Percentiles rank a stretch among this genome's conserved stretches.
Conservation (phyloP, 2,329 filamentous ascomycete genomes). For the Alternaria dauci region DNA sequence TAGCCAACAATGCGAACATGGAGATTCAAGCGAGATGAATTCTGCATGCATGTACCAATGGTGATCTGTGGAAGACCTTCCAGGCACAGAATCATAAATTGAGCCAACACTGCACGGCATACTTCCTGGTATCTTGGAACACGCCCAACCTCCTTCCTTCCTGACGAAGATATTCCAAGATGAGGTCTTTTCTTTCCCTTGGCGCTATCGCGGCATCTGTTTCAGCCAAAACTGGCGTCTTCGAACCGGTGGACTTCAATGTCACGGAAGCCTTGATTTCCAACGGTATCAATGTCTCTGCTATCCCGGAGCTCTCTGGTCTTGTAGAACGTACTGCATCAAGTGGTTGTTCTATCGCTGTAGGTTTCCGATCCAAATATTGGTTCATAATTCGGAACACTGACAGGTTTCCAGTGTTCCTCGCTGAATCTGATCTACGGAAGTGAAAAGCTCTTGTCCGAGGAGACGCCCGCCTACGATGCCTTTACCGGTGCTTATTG, state of each 20-base stretch:
- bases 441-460: slow-evolving; percentile 22
- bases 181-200: slow-evolving; percentile 22
- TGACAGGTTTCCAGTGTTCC: slow-evolving; percentile 28
- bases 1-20: not conserved
- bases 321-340: slow-evolving; percentile 8
- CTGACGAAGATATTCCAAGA: slow-evolving; percentile 5
- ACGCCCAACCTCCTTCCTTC: not conserved
- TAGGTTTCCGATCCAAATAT: slow-evolving; percentile 20
- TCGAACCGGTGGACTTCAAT: slow-evolving; percentile 31
- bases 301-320: slow-evolving; percentile 24
- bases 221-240: slow-evolving; percentile 18
- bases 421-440: slow-evolving; percentile 38
- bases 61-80: slow-evolving; percentile 1
- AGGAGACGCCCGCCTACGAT: slow-evolving; percentile 26
- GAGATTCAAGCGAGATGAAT: no score
- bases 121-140: not conserved
- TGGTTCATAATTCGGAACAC: slow-evolving; percentile 1
- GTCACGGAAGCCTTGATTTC: slow-evolving; percentile 29
- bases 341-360: slow-evolving; percentile 30
- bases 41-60: not conserved
- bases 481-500: slow-evolving; percentile 35
- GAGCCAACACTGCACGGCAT: not conserved
- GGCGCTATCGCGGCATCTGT: slow-evolving; percentile 17
- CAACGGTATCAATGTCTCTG: slow-evolving; percentile 30
- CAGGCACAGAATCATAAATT: slow-evolving; percentile 7